Conservation (phyloP, 768 basidiomycete genomes). For the Myochromella boudieri region DNA sequence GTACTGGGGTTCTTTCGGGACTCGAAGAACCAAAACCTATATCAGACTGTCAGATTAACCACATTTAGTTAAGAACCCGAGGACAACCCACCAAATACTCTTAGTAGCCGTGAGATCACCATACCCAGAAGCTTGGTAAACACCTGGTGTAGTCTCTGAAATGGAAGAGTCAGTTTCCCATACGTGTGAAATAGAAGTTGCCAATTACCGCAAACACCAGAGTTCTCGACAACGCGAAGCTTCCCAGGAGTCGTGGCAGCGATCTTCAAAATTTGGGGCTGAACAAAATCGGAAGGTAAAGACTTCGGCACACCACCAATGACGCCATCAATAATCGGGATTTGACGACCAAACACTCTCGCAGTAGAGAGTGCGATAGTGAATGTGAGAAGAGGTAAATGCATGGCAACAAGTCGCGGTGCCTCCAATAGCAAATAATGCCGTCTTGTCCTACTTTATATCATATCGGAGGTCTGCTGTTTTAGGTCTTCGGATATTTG, state of each 20-base stretch:
- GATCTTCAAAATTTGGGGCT: constrained; percentile 14
- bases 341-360: constrained; percentile 31
- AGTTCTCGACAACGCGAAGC: constrained; percentile 58
- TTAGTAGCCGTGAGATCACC: constrained; percentile 56
- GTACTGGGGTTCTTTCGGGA: constrained; percentile 60
- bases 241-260: constrained; percentile 42
- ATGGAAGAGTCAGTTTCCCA: neutral
- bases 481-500: constrained; percentile 2
- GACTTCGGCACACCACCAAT: constrained; percentile 43
- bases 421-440: neutral
- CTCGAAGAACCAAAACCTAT: constrained; percentile 71
- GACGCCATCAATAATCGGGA: constrained; percentile 50
- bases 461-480: neutral
- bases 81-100: constrained; percentile 49
- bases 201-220: constrained; percentile 54
- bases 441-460: constrained; percentile 1
- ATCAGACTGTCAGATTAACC: neutral
- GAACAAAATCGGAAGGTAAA: constrained; percentile 4
- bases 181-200: neutral
- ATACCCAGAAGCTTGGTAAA: constrained; percentile 64
- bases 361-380: constrained; percentile 5
- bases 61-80: too few species aligned
- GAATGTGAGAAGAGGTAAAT: constrained; percentile 4
- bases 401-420: constrained; percentile 4
- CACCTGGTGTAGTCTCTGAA: constrained; percentile 58